These are phyloP conservation scores for Babesia bovis DNA, from an alignment of 169 alveolate species.

Conservation along the genomic window DNA sequence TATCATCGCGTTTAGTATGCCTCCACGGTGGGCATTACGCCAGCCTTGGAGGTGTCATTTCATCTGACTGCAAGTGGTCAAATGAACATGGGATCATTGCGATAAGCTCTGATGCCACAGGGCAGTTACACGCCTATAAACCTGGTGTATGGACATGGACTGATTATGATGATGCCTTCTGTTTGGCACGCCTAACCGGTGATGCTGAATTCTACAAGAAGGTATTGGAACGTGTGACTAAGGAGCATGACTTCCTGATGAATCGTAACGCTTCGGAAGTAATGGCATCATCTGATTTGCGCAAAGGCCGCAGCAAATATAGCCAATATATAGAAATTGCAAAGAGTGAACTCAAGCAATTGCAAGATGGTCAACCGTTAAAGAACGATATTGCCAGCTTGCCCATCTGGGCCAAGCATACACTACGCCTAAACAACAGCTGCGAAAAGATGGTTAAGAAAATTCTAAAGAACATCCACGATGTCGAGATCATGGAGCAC, in stretches of 20 bases:
- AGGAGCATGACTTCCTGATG: conserved; percentile 21
- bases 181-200: conserved; percentile 48
- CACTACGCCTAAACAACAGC: conserved; percentile 45
- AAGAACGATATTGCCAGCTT: conserved; percentile 49
- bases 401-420: conserved; percentile 51
- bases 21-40: conserved; percentile 62
- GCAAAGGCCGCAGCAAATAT: conserved; percentile 51
- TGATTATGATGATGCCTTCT: conserved; percentile 55
- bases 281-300: conserved; percentile 37
- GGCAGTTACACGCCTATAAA: conserved; percentile 58
- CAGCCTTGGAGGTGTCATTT: conserved; percentile 46
- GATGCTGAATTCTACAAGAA: conserved; percentile 29
- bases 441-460: conserved; percentile 41
- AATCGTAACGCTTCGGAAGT: conserved; percentile 19
- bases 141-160: conserved; percentile 71
- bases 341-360: neutral
- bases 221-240: conserved; percentile 22
- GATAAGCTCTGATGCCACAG: conserved; percentile 51
- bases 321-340: conserved; percentile 34
- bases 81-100: conserved; percentile 48
- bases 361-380: neutral
- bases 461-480: conserved; percentile 37
- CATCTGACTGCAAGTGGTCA: conserved; percentile 60
- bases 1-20: conserved; percentile 50
- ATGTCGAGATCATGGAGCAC: conserved; percentile 55